phyloP scores from a whole-genome alignment of 116 monocot species.

The Phalaenopsis hybrid region DNA sequence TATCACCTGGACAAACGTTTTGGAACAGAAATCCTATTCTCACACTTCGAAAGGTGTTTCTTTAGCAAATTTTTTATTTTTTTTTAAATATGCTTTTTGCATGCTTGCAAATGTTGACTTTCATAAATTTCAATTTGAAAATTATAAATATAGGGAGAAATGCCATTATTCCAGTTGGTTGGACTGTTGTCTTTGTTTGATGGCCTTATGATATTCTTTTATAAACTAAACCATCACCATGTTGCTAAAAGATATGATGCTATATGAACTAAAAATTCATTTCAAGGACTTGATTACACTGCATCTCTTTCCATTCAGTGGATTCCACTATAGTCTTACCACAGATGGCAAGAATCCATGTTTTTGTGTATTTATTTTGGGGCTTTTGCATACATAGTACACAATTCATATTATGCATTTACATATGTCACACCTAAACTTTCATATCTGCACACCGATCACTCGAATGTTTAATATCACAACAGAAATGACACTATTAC shows the following conservation, averaged over 20 bases:
- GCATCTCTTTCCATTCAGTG: neutral
- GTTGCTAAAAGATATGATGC: neutral
- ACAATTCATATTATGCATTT: too few relatives aligned
- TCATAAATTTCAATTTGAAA: neutral
- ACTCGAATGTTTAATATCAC: too few relatives aligned
- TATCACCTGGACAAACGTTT: conserved; percentile 76
- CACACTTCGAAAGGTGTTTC: conserved; percentile 31
- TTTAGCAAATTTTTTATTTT: neutral
- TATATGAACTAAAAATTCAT: neutral
- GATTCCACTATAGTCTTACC: neutral
- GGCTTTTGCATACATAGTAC: too few relatives aligned
- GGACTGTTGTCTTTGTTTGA: neutral
- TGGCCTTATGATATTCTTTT: neutral
- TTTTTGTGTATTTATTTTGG: too few relatives aligned
- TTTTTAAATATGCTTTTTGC: neutral
- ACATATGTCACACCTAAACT: too few relatives aligned
- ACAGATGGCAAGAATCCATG: neutral
- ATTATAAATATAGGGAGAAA: neutral
- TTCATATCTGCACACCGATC: too few relatives aligned
- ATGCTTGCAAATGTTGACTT: neutral
- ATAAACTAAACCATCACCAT: neutral
- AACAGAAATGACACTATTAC: too few relatives aligned
- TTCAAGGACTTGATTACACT: neutral
- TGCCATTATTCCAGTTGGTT: conserved; percentile 1
- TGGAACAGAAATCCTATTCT: conserved; percentile 32